phyloP scores from a whole-genome alignment of 169 alveolate genomes.

The Plasmodium inui region DNA sequence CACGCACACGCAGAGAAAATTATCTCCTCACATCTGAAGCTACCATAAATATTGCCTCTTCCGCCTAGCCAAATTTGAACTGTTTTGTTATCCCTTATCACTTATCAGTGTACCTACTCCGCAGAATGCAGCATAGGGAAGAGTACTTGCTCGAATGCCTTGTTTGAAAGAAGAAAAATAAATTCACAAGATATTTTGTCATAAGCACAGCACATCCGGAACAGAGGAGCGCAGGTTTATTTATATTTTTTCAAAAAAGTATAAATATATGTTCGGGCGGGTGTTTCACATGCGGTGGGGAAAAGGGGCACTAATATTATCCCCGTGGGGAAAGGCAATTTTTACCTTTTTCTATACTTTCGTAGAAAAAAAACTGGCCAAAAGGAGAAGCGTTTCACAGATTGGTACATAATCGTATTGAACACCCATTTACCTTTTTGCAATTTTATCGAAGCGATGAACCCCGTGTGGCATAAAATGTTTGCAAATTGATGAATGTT shows the following conservation, averaged over 20 bases:
- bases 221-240: background rate
- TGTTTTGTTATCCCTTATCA: background rate
- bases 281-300: background rate
- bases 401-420: background rate
- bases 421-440: background rate
- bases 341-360: background rate
- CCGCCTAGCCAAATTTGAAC: background rate
- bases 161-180: background rate
- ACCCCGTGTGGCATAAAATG: background rate
- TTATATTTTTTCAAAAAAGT: background rate
- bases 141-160: background rate
- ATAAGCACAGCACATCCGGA: background rate
- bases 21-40: background rate
- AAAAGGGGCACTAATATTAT: background rate
- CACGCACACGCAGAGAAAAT: background rate
- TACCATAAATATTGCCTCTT: background rate
- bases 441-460: background rate
- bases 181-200: background rate
- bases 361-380: background rate
- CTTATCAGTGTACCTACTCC: background rate
- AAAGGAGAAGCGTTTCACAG: background rate
- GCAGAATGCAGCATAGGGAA: background rate
- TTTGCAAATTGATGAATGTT: background rate
- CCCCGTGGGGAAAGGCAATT: background rate
- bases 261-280: background rate